phyloP scores from a whole-genome alignment of 1,139 yeast species.

The Candida dubliniensis region DNA sequence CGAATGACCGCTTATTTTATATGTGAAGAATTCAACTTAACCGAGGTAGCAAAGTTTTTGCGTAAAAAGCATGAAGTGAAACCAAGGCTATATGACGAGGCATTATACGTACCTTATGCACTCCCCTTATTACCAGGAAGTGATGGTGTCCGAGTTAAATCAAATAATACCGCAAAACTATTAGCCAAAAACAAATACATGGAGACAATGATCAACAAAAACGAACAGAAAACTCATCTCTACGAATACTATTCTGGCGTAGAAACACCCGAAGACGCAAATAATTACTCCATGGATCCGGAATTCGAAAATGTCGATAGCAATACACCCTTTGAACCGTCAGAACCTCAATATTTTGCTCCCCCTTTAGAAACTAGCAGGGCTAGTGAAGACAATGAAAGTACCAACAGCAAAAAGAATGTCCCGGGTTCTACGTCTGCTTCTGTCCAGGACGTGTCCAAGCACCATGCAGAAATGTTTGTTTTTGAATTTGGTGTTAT shows the following conservation, averaged over 20 bases:
- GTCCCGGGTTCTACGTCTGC: neutral
- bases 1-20: conserved; percentile 89
- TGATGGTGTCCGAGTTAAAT: conserved; percentile 79
- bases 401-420: neutral
- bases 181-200: conserved; percentile 62
- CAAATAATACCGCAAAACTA: conserved; percentile 68
- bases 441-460: conserved; percentile 46
- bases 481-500: conserved; percentile 90
- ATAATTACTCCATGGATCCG: conserved; percentile 55
- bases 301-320: conserved; percentile 38
- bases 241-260: conserved; percentile 89
- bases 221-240: conserved; percentile 87
- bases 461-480: conserved; percentile 86
- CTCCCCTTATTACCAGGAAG: conserved; percentile 86
- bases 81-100: conserved; percentile 88
- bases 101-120: conserved; percentile 84
- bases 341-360: conserved; percentile 52
- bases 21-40: conserved; percentile 75
- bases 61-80: conserved; percentile 73
- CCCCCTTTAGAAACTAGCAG: conserved; percentile 32
- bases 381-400: conserved; percentile 18
- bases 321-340: conserved; percentile 44
- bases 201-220: conserved; percentile 75
- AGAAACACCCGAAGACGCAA: conserved; percentile 64
- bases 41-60: conserved; percentile 63